phyloP scores from a whole-genome alignment of 2,329 filamentous ascomycete species.

The Phyllosticta paracitricarpa region DNA sequence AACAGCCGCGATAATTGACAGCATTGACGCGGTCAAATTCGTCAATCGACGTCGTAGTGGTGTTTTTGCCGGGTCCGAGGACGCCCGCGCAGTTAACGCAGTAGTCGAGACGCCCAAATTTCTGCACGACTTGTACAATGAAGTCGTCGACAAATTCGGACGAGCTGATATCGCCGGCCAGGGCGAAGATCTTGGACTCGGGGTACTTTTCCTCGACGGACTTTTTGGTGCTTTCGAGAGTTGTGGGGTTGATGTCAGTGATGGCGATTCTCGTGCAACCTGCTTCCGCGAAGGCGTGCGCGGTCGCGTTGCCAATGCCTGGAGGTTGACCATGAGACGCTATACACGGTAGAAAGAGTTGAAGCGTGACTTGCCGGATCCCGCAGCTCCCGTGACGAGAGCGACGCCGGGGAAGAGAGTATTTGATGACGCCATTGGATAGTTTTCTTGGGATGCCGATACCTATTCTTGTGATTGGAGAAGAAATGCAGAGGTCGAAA shows the following conservation, averaged over 20 bases:
- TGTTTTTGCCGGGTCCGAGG: conserved; percentile 32
- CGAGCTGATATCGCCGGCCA: conserved; percentile 40
- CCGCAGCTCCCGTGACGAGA: conserved; percentile 25
- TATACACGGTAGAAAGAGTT: background rate
- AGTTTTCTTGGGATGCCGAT: background rate
- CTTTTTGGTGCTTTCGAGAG: conserved; percentile 29
- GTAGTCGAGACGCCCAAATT: conserved; percentile 45
- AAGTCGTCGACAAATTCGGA: conserved; percentile 35
- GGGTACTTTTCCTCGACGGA: conserved; percentile 27
- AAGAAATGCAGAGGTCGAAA: background rate
- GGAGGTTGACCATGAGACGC: conserved; percentile 2
- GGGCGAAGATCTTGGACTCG: conserved; percentile 22
- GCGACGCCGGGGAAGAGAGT: conserved; percentile 20
- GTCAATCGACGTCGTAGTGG: conserved; percentile 37
- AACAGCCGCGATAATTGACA: conserved; percentile 49
- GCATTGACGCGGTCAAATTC: conserved; percentile 45
- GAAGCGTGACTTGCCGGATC: conserved; percentile 18
- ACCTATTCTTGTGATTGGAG: background rate
- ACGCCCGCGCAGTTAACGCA: conserved; percentile 47
- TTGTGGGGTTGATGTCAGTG: conserved; percentile 39
- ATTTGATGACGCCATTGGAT: background rate
- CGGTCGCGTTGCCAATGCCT: conserved; percentile 49
- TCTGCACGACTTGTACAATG: conserved; percentile 20
- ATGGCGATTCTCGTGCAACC: conserved; percentile 45
- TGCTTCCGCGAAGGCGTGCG: conserved; percentile 39